Conservation (phyloP, 768 basidiomycete species). For the Tulasnella calospora region DNA sequence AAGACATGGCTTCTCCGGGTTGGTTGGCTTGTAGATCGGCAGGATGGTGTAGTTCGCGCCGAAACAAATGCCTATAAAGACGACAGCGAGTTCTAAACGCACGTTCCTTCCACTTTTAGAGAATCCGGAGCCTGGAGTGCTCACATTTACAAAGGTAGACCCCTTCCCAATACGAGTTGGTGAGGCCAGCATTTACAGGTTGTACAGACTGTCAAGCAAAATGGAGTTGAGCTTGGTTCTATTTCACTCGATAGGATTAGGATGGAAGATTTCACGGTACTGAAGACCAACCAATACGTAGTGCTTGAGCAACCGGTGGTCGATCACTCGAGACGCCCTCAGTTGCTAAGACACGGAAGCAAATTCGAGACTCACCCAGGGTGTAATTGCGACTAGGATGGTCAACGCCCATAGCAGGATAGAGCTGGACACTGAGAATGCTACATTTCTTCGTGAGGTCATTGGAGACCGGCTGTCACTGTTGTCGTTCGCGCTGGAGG, state of each 20-base stretch:
- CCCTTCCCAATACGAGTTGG: conserved; percentile 65
- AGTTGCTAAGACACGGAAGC: background rate
- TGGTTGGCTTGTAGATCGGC: conserved; percentile 71
- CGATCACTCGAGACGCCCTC: background rate
- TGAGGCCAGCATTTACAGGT: conserved; percentile 18
- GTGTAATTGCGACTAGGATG: background rate
- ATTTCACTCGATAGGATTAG: background rate
- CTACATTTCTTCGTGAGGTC: background rate
- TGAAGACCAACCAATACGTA: background rate
- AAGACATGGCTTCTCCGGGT: conserved; percentile 83
- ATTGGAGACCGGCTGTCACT: background rate
- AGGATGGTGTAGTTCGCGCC: conserved; percentile 80
- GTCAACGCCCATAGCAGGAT: background rate
- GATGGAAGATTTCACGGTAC: background rate
- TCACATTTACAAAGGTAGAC: conserved; percentile 86
- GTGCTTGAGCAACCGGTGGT: background rate
- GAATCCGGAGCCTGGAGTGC: conserved; percentile 28
- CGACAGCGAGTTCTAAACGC: background rate
- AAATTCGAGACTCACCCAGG: background rate
- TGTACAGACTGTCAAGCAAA: background rate
- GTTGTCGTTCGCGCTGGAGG: background rate
- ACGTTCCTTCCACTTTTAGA: background rate
- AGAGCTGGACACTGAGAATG: background rate
- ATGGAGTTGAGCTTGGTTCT: background rate
- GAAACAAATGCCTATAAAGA: conserved; percentile 77